Evolutionary conservation across 352 stramenopile genomes (phyloP).

Genomic region (Blastocystis sp.): DNA sequence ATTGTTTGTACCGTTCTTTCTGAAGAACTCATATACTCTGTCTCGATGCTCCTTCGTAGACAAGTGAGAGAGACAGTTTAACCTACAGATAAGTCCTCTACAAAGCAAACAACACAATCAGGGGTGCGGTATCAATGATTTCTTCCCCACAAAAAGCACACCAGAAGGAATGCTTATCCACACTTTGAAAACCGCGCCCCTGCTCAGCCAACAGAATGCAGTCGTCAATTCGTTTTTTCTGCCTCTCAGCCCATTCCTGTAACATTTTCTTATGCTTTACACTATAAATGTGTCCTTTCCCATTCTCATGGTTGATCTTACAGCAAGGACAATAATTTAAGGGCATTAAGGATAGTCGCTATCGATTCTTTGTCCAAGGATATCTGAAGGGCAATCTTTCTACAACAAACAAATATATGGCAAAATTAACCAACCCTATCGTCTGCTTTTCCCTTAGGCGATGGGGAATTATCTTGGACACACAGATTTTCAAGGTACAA

Average conservation of each 20-base stretch:
- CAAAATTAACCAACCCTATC: neutral
- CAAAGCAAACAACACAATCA: neutral
- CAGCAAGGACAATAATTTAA: constrained; percentile 56
- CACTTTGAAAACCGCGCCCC: neutral
- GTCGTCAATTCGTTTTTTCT: constrained; percentile 7
- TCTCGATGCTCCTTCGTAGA: constrained; percentile 15
- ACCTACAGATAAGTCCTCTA: neutral
- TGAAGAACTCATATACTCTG: constrained; percentile 19
- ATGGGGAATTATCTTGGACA: neutral
- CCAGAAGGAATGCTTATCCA: constrained; percentile 10
- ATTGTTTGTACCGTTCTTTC: constrained; percentile 37
- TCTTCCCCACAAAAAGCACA: constrained; percentile 46
- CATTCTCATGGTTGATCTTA: constrained; percentile 52
- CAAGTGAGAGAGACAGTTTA: constrained; percentile 1
- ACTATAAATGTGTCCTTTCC: constrained; percentile 34
- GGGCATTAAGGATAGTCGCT: neutral
- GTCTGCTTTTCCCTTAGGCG: neutral
- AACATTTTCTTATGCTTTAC: constrained; percentile 9
- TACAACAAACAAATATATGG: neutral
- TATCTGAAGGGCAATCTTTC: neutral
- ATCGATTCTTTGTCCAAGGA: neutral
- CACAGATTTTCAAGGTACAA: neutral
- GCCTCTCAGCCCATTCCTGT: constrained; percentile 19
- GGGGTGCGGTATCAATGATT: neutral
- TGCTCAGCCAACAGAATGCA: neutral